phyloP scores from a whole-genome alignment of 768 basidiomycete species.

The Phanerochaete sordida region DNA sequence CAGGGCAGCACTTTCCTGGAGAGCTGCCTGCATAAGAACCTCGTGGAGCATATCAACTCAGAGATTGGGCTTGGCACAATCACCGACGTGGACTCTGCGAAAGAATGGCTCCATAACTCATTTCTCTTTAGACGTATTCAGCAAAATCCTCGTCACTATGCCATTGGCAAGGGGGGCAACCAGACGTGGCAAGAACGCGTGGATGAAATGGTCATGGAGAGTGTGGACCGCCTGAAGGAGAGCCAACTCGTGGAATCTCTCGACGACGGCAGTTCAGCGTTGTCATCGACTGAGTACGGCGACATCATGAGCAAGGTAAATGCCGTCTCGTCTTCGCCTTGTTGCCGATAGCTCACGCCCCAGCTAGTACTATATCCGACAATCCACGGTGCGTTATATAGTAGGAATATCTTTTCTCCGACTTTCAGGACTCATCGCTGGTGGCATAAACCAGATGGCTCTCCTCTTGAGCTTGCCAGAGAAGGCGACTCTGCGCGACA shows the following conservation, averaged over 20 bases:
- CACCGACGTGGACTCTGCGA: slow-evolving; percentile 61
- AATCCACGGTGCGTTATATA: slow-evolving; percentile 57
- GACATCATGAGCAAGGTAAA: slow-evolving; percentile 85
- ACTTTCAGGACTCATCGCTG: background rate
- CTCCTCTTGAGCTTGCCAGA: slow-evolving; percentile 57
- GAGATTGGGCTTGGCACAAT: slow-evolving; percentile 91
- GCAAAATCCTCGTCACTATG: slow-evolving; percentile 79
- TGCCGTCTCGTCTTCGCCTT: background rate
- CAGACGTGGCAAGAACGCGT: slow-evolving; percentile 70
- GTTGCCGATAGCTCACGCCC: background rate
- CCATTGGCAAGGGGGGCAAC: slow-evolving; percentile 49
- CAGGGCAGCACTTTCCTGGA: slow-evolving; percentile 79
- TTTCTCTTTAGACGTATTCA: slow-evolving; percentile 86
- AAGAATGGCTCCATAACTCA: slow-evolving; percentile 78
- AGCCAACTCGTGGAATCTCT: slow-evolving; percentile 55
- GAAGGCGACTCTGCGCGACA: slow-evolving; percentile 55
- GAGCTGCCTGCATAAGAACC: slow-evolving; percentile 77
- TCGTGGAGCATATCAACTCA: slow-evolving; percentile 90
- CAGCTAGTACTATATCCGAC: slow-evolving; percentile 68
- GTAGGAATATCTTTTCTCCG: background rate
- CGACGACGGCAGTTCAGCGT: slow-evolving; percentile 32
- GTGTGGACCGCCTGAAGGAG: slow-evolving; percentile 55
- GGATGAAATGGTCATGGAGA: slow-evolving; percentile 70
- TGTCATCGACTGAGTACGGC: slow-evolving; percentile 70
- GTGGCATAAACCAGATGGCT: slow-evolving; percentile 49